Conservation (phyloP, 345 rosid species). For the Sisymbrium irio region DNA sequence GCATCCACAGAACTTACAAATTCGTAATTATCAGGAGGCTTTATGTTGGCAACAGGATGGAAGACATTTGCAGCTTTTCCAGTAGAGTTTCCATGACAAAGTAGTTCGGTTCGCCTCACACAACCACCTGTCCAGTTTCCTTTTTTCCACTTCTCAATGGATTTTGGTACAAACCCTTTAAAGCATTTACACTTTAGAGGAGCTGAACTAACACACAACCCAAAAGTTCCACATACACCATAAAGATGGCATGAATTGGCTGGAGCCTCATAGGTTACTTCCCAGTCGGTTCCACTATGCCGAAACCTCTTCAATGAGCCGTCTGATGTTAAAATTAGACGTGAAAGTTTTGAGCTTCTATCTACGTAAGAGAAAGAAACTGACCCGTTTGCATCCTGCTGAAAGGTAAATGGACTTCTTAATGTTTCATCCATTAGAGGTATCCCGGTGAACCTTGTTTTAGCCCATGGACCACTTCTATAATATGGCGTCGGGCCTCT, state of each 20-base stretch:
- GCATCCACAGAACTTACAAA: background rate
- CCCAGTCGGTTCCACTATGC: background rate
- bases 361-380: background rate
- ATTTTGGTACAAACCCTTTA: constrained; percentile 29
- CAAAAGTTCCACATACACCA: constrained; percentile 30
- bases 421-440: background rate
- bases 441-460: constrained; percentile 29
- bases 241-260: background rate
- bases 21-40: constrained; percentile 26
- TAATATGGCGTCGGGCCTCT: constrained; percentile 16
- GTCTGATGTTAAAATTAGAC: background rate
- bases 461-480: constrained; percentile 43
- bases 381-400: constrained; percentile 23
- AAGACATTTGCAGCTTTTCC: background rate
- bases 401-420: background rate
- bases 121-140: constrained; percentile 34
- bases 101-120: constrained; percentile 9
- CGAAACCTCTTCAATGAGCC: background rate
- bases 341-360: background rate
- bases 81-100: constrained; percentile 9
- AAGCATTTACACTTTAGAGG: constrained; percentile 24
- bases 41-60: background rate
- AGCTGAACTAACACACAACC: constrained; percentile 1
- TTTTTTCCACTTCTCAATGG: constrained; percentile 19
- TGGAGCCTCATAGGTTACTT: background rate